Base-by-base conservation (phyloP, 345 rosid species). In the Gynandropsis gynandra region DNA sequence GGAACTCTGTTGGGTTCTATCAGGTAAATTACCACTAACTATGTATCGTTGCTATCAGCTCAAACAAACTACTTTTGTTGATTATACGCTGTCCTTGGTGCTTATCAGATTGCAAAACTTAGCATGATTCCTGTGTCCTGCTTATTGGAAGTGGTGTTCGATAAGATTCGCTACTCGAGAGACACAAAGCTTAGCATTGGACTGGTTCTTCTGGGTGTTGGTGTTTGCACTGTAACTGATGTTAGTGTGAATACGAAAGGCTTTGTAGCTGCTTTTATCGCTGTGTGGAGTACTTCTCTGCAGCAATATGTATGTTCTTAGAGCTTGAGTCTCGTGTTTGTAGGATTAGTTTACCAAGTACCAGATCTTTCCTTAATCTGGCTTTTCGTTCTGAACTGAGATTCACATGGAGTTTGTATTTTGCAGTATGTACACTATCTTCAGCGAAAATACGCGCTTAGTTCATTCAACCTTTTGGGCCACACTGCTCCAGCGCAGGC, bases 401-500 rank as follows among this genome's bases (percentile, higher is more conserved):
- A 36, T 36, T 50, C 5, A 49, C 37, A 10, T 35, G 9, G 11
- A 29, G 17, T 35, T 19, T 65, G 36, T 29, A 44, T 4, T 61
- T 9, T 75, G 82, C 89, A 85, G 97, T 82, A 85, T 68, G 97
- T 89, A 41, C 97, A 89, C 73, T 79, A 59, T 63, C 93, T 85
- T 56, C 95, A 80, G 50, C 33, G 85, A 39, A 82, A 76, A 62
- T 85, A 89, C 60, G 72, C 81, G 13, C 75, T 89, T 8, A 81
- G 82, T 64, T 89, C 97, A 49, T 82, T 85, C 77, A 89, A 80
- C 69, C 77, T 89, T 45, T 51, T 85, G 66, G 95, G 93, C 36
- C 97, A 89, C 67, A 89, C 93, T 16, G 95, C 95, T 61, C 97
- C 95, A 43, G 93, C 85, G 32, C 95, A 89, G 62, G 95, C 95